phyloP scores from a whole-genome alignment of 1,139 yeast genomes.

The Pneumocystis murina region DNA sequence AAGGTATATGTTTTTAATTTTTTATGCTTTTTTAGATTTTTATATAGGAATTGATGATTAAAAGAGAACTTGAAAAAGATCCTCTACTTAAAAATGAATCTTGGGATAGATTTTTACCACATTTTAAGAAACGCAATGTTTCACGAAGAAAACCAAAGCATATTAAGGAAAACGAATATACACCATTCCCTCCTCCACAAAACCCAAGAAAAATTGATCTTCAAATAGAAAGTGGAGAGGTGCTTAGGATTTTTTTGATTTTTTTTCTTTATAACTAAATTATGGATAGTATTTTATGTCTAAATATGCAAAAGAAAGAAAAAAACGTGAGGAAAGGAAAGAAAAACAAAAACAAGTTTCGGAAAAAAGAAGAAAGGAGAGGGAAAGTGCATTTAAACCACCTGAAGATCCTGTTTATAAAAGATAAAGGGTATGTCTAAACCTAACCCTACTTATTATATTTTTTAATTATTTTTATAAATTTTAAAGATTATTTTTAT shows the following conservation, averaged over 20 bases:
- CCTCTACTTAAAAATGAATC: constrained; percentile 93
- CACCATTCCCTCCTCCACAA: constrained; percentile 99
- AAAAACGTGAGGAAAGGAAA: constrained; percentile 41
- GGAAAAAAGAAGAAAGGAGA: constrained; percentile 49
- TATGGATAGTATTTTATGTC: constrained; percentile 47
- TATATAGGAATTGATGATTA: constrained; percentile 69
- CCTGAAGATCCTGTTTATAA: constrained; percentile 43
- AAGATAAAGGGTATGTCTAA: not conserved
- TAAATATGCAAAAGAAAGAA: constrained; percentile 35
- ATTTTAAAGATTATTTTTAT: too few relatives aligned
- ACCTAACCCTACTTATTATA: not conserved
- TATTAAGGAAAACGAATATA: constrained; percentile 65
- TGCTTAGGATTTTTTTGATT: not conserved
- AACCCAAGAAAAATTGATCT: constrained; percentile 93
- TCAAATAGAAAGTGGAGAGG: constrained; percentile 94
- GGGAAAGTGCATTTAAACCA: constrained; percentile 66
- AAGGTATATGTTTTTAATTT: constrained; percentile 25
- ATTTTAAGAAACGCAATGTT: constrained; percentile 90
- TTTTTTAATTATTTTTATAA: too few relatives aligned
- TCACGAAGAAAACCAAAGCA: constrained; percentile 80
- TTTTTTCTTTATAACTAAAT: constrained; percentile 63
- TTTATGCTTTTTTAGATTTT: not conserved
- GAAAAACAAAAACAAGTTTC: constrained; percentile 62
- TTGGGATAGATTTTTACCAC: constrained; percentile 94
- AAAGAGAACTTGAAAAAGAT: constrained; percentile 81